A percentile compares a stretch with the other conserved stretches of the same genome.
These are phyloP conservation scores for Neurospora cerealis DNA, from an alignment of 495 filamentous ascomycete species.

Conservation along the genomic window DNA sequence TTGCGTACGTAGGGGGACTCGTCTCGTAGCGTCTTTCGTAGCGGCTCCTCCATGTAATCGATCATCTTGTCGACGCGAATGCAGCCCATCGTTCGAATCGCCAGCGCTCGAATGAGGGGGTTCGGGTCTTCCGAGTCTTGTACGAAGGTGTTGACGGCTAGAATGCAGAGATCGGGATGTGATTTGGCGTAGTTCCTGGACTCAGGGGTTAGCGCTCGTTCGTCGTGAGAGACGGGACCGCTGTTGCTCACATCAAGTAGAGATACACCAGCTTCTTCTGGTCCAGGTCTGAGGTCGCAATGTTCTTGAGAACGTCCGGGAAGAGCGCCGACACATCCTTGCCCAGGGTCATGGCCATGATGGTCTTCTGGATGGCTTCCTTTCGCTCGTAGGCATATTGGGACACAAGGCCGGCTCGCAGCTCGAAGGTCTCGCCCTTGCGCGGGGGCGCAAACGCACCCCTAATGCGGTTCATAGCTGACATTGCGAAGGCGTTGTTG, in stretches of 20 bases:
- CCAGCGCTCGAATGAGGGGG: conserved; percentile 85
- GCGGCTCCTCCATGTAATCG: conserved; percentile 98
- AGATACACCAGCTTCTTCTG: conserved; percentile 99
- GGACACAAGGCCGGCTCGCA: conserved; percentile 93
- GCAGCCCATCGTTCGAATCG: conserved; percentile 98
- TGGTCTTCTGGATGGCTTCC: conserved; percentile 98
- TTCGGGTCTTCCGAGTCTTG: conserved; percentile 99
- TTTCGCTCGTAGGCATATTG: conserved; percentile 99
- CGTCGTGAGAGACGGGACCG: neutral
- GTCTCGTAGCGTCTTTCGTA: conserved; percentile 91
- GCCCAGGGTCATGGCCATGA: conserved; percentile 98
- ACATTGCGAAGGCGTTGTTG: conserved; percentile 25
- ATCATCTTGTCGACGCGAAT: conserved; percentile 99
- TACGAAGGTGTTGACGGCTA: conserved; percentile 98
- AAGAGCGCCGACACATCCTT: conserved; percentile 98
- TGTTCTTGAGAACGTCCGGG: conserved; percentile 97
- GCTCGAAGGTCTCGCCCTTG: conserved; percentile 97
- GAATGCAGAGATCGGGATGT: conserved; percentile 96
- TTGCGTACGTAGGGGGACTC: conserved; percentile 98
- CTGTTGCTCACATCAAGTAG: conserved; percentile 74
- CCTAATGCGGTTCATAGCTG: conserved; percentile 94
- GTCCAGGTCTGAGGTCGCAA: conserved; percentile 87
- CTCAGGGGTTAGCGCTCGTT: conserved; percentile 12
- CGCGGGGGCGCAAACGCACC: conserved; percentile 82
- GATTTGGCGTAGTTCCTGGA: conserved; percentile 98